These are phyloP conservation scores for Panicum virgatum DNA, from an alignment of 202 grass and related monocot species.

Conservation along the genomic window DNA sequence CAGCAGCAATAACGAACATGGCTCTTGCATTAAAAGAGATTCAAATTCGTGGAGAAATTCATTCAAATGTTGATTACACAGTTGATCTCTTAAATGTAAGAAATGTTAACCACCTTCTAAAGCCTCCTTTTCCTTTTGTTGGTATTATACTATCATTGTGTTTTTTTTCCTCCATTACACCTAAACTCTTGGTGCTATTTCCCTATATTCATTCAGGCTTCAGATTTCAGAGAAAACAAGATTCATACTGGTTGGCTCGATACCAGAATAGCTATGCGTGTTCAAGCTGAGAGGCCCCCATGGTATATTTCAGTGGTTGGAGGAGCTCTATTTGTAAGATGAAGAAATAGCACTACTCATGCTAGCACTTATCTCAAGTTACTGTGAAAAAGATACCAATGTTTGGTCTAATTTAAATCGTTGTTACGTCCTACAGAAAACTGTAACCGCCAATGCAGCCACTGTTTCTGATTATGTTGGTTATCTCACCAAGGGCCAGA, in stretches of 20 bases:
- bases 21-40: slow-evolving; percentile 83
- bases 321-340: slow-evolving; percentile 77
- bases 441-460: slow-evolving; percentile 56
- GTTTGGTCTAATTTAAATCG: slow-evolving; percentile 21
- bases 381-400: slow-evolving; percentile 8
- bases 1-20: slow-evolving; percentile 80
- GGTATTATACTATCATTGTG: background rate
- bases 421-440: slow-evolving; percentile 62
- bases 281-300: slow-evolving; percentile 82
- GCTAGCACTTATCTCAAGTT: slow-evolving; percentile 17
- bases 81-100: slow-evolving; percentile 84
- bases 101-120: slow-evolving; percentile 22
- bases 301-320: slow-evolving; percentile 82
- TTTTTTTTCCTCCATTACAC: background rate
- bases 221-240: slow-evolving; percentile 81
- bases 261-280: slow-evolving; percentile 79
- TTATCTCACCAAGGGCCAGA: slow-evolving; percentile 82
- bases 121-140: background rate
- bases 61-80: slow-evolving; percentile 85
- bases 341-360: background rate
- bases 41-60: slow-evolving; percentile 87
- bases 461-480: slow-evolving; percentile 78
- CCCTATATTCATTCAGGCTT: slow-evolving; percentile 43
- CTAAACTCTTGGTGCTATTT: slow-evolving; percentile 10
- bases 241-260: slow-evolving; percentile 86